Evolutionary conservation across 768 basidiomycete species (phyloP).

Genomic region (Boletus reticulatus): DNA sequence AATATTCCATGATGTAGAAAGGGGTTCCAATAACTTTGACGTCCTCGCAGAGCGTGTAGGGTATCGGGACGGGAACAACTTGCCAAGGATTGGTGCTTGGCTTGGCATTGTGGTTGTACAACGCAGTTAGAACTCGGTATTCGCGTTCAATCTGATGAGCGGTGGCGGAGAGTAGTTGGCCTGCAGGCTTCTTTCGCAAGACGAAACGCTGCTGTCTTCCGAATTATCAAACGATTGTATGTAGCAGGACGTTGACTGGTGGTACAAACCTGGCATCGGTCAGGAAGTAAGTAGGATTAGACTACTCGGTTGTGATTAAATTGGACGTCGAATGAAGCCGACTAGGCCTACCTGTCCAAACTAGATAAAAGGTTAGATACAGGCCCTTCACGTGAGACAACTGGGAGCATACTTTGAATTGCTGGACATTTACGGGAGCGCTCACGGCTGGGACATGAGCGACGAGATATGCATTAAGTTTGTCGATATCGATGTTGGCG

Average conservation of each 20-base stretch:
- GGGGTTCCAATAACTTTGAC: conserved; percentile 74
- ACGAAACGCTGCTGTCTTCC: conserved; percentile 65
- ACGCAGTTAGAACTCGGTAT: conserved; percentile 73
- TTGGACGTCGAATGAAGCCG: not conserved
- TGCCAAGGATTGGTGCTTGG: conserved; percentile 46
- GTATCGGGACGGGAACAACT: conserved; percentile 81
- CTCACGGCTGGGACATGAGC: conserved; percentile 52
- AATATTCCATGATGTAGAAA: conserved; percentile 96
- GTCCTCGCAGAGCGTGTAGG: conserved; percentile 83
- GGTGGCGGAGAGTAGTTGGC: conserved; percentile 81
- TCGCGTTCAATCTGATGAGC: conserved; percentile 97
- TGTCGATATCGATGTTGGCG: conserved; percentile 61
- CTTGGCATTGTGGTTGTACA: conserved; percentile 69
- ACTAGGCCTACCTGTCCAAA: conserved; percentile 74
- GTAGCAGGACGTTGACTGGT: not conserved
- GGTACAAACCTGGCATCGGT: conserved; percentile 64
- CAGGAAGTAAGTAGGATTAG: conserved; percentile 96
- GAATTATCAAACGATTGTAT: not conserved
- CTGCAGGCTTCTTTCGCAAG: conserved; percentile 90
- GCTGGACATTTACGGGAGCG: conserved; percentile 75
- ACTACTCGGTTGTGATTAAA: conserved; percentile 44
- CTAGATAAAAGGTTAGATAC: conserved; percentile 37
- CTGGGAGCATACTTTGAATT: conserved; percentile 74
- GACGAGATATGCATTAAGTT: conserved; percentile 65
- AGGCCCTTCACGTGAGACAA: not conserved